Evolutionary conservation across 768 basidiomycete genomes (phyloP).

Genomic region (Naganishia antarctica): DNA sequence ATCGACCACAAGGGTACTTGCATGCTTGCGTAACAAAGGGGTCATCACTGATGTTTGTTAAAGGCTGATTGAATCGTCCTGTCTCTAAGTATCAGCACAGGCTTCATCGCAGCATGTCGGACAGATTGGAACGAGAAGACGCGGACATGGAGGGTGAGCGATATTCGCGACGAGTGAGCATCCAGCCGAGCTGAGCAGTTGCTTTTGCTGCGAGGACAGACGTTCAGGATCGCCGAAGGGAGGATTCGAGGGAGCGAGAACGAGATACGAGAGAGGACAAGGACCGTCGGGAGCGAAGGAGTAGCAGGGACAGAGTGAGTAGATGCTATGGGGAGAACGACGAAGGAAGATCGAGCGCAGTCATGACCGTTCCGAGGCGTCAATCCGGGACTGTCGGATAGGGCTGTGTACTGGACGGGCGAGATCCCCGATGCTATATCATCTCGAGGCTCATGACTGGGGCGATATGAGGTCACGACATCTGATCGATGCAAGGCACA

Average conservation of each 20-base stretch:
- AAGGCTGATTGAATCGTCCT: too few species aligned
- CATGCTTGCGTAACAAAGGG: background rate
- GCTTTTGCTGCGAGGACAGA: background rate
- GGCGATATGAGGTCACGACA: too few species aligned
- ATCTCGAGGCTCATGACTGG: too few species aligned
- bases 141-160: slow-evolving; percentile 26
- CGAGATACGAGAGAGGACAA: slow-evolving; percentile 11
- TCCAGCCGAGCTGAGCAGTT: background rate
- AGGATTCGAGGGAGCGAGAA: slow-evolving; percentile 18
- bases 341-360: slow-evolving; percentile 3
- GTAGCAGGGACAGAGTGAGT: slow-evolving; percentile 22
- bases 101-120: background rate
- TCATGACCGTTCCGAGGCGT: slow-evolving; percentile 6
- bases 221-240: slow-evolving; percentile 21
- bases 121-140: slow-evolving; percentile 25
- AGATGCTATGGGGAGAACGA: background rate
- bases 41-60: too few species aligned
- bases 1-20: background rate
- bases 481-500: background rate
- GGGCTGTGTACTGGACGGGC: too few species aligned
- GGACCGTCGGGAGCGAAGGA: slow-evolving; percentile 19
- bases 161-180: background rate
- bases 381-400: background rate
- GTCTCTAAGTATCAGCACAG: too few species aligned
- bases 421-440: too few species aligned